Base-by-base conservation (phyloP, 768 basidiomycete species). In the Lactarius hengduanensis region DNA sequence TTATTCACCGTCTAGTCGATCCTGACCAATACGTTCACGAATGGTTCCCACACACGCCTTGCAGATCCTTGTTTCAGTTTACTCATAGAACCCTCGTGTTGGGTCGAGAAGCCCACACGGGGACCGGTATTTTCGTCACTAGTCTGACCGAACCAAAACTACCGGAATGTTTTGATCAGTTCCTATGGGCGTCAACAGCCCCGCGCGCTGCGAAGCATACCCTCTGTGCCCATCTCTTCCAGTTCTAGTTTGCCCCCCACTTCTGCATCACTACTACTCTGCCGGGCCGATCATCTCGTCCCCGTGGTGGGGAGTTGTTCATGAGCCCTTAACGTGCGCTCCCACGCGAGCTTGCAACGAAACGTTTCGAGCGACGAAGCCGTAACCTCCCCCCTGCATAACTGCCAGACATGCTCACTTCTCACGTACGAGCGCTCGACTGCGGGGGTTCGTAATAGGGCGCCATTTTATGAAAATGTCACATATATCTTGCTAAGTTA, bases 391-490 rank as follows among this genome's bases (percentile, higher is more conserved):
- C 58, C 10, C 6, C 13, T 55, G 20, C 16, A 32, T 53, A 36
- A 28, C 40, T 28, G n/a, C 32, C 40, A 34, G 28, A 43, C 30
- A 41, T 32, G 6, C 22, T 13, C 32, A 20, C n/a, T 53, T 20
- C n/a, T 53, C 59, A 28, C 36, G 20, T 28, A 16, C 13, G 40
- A 54, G 64, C 64, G 64, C 41, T 55, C 30, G 58, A 18, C 28
- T 15, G 4, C 3, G 36, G 43, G 15, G 9, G 62, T 11, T 22
- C 43, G 26, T 20, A 30, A 40, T 56, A 41, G n/a, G 32, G 50
- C 26, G 26, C 20, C 28, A 22, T 50, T 61, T 16, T 41, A n/a
- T n/a, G 15, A 43, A 22, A 40, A 43, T n/a, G 20, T 28, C 38
- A 41, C 18, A 30, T 15, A 30, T 47, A 40, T 47, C n/a, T 47